Evolutionary conservation across 2,329 filamentous ascomycete genomes (phyloP), one percentile per base, ranked within the genome.

Genomic region (Ploettnerulaceae sp.): DNA sequence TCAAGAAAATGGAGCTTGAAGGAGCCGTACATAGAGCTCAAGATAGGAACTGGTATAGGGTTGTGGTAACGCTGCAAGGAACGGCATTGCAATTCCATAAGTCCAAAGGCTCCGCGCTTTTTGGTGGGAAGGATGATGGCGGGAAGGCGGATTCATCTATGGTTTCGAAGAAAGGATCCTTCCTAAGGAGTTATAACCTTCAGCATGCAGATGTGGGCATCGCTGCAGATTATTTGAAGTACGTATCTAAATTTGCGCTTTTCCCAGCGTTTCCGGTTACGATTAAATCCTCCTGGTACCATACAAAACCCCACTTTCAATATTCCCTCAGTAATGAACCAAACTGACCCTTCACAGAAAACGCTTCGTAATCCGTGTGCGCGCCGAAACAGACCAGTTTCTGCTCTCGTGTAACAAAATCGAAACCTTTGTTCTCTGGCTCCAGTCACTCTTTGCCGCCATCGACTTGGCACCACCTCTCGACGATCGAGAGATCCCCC

Each of bases 171-270:
- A 72, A 67, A 50, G 77, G 76, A 15, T 71, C 71, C 45, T 66
- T 88, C 28, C 69, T 87, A 53, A 77, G 73, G 61, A 76, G 74
- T n/a, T 89, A 87, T 61, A 84, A 80, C 42, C 71, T 89, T 37
- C 76, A 87, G 53, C 82, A 89, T 61, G 85, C 84, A 17, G 85
- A 89, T 64, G 78, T 84, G 17, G 85, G 85, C 8, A 76, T 89
- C 51, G 85, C 86, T 7, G 76, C 79, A 12, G 85, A 89, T 64
- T 84, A 86, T 61, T 73, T 76, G 57, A 86, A 87, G 75, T 81
- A 65, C 57, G 76, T 71, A 14, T 9, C n/a, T n/a, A n/a, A n/a
- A n/a, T n/a, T n/a, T 18, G 28, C 22, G 15, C 38, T 12, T 38
- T 43, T n/a, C 14, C 35, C 8, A 28, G n/a, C 44, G 14, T 32